Percentiles rank a stretch among this genome's conserved stretches.
Conservation (phyloP, 164 flowering plant genomes). For the Aristolochia fimbriata region DNA sequence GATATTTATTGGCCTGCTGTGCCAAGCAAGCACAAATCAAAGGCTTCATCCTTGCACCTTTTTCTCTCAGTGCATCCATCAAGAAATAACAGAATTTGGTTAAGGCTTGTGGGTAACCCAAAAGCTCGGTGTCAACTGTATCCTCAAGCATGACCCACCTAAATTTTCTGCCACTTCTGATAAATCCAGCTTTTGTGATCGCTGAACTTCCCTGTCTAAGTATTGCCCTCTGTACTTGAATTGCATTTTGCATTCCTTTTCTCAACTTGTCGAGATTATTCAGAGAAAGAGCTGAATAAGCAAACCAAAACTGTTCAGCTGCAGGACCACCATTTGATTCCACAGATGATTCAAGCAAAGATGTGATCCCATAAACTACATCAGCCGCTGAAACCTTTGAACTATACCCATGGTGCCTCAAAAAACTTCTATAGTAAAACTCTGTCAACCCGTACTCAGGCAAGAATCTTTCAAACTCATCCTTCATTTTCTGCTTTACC, state of each 20-base stretch:
- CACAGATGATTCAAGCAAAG: constrained; percentile 69
- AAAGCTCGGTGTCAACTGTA: constrained; percentile 59
- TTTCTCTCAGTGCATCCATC: constrained; percentile 89
- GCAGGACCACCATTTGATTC: constrained; percentile 55
- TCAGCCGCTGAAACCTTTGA: constrained; percentile 95
- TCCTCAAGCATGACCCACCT: constrained; percentile 95
- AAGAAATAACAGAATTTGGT: constrained; percentile 85
- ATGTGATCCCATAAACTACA: constrained; percentile 87
- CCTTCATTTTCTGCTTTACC: constrained; percentile 85
- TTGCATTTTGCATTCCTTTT: constrained; percentile 78
- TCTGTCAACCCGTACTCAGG: constrained; percentile 88
- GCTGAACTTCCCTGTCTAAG: constrained; percentile 91
- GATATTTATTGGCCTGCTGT: constrained; percentile 49
- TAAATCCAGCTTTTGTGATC: constrained; percentile 70
- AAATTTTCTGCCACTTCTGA: constrained; percentile 85
- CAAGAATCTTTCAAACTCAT: constrained; percentile 69
- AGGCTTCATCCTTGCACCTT: constrained; percentile 92
- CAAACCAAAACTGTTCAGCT: constrained; percentile 73
- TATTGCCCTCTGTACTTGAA: constrained; percentile 71
- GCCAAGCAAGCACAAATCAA: constrained; percentile 75
- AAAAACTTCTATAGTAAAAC: constrained; percentile 81
- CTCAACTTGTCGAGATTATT: constrained; percentile 64
- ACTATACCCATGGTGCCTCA: constrained; percentile 76
- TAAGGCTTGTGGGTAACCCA: constrained; percentile 88
- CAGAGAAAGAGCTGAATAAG: constrained; percentile 74